Evolutionary conservation across 169 alveolate species (phyloP).

Genomic region (Sarcocystis neurona): DNA sequence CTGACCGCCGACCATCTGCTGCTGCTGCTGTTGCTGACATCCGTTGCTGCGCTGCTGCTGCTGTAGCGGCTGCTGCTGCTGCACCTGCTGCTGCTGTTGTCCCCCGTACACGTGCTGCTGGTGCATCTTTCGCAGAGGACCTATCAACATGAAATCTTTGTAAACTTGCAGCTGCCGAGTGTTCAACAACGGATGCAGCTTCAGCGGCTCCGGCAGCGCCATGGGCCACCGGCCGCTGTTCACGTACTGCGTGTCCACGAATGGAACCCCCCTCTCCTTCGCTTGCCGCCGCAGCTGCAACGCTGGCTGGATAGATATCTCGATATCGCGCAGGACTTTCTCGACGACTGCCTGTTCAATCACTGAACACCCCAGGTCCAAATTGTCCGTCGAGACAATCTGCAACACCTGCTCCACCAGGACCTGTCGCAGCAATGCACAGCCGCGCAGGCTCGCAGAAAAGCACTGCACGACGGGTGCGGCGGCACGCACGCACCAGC

Average conservation of each 20-base stretch:
- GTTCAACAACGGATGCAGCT: slow-evolving; percentile 9
- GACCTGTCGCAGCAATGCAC: slow-evolving; percentile 1
- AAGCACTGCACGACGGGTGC: no score
- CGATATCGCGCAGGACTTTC: slow-evolving; percentile 88
- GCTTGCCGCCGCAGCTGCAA: slow-evolving; percentile 30
- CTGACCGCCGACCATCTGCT: no score
- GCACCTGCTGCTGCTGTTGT: slow-evolving; percentile 20
- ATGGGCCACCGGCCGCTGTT: slow-evolving; percentile 51
- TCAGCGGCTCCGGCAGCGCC: slow-evolving; percentile 40
- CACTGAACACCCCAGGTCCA: slow-evolving; percentile 92
- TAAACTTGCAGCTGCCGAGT: slow-evolving; percentile 67
- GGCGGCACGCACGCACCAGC: no score
- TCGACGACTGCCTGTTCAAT: slow-evolving; percentile 94
- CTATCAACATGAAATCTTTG: slow-evolving; percentile 70
- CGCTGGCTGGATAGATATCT: slow-evolving; percentile 32
- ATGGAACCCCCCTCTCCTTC: slow-evolving; percentile 18
- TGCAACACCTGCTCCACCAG: slow-evolving; percentile 60
- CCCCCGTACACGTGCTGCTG: background rate
- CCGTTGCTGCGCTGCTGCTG: no score
- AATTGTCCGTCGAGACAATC: slow-evolving; percentile 72
- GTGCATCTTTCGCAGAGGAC: slow-evolving; percentile 67
- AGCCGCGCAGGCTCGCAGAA: background rate
- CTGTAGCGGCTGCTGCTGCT: no score
- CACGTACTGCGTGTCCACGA: slow-evolving; percentile 21
- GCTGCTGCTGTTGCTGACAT: no score